Conservation (phyloP, 176 grass and related monocot species). For the Eremochloa ophiuroides region DNA sequence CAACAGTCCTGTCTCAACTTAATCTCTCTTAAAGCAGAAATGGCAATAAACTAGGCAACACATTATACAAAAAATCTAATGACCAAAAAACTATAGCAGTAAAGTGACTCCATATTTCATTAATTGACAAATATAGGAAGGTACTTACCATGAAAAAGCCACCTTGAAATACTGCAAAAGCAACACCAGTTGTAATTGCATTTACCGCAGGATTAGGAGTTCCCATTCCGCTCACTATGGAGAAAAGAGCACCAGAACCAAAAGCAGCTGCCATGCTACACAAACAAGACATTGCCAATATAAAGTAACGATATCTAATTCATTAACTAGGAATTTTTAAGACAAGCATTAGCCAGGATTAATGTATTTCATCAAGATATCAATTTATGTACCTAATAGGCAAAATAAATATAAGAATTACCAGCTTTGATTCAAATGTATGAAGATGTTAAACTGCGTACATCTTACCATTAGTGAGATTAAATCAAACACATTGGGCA, state of each 20-base stretch:
- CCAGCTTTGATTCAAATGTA: background rate
- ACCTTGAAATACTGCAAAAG: constrained; percentile 89
- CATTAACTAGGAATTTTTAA: background rate
- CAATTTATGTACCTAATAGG: background rate
- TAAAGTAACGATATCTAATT: background rate
- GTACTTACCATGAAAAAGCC: constrained; percentile 80
- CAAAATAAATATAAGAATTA: background rate
- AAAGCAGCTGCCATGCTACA: constrained; percentile 88
- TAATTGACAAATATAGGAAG: background rate
- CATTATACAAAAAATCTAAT: background rate
- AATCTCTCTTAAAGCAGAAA: background rate
- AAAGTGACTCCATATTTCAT: background rate
- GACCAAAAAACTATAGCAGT: background rate
- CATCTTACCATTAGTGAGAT: background rate
- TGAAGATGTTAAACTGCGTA: background rate
- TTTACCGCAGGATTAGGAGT: constrained; percentile 55
- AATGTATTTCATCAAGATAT: background rate
- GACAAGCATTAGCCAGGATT: background rate
- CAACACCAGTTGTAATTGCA: constrained; percentile 57
- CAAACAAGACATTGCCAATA: constrained; percentile 25
- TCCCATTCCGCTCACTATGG: constrained; percentile 87
- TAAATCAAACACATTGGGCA: background rate
- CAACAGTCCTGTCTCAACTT: background rate
- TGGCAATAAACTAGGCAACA: background rate
- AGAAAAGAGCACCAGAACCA: constrained; percentile 87